phyloP scores from a whole-genome alignment of 2,329 filamentous ascomycete species.

The Leptographium radiaticola region DNA sequence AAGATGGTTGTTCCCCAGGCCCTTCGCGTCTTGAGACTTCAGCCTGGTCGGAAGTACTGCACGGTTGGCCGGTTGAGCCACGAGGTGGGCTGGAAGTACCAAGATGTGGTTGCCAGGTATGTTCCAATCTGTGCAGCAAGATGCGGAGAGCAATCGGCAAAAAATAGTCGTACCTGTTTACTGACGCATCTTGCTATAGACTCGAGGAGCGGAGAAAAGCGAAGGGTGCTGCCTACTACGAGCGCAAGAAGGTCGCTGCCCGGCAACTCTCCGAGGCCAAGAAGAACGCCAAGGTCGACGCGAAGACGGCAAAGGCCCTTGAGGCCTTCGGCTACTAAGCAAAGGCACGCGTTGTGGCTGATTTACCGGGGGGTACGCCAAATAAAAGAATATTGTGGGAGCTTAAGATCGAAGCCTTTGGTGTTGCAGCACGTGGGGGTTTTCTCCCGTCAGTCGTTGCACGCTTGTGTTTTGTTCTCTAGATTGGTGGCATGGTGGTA shows the following conservation, averaged over 20 bases:
- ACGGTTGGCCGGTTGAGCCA: conserved; percentile 94
- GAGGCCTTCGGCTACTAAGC: conserved; percentile 81
- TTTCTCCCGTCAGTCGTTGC: background rate
- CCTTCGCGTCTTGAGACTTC: conserved; percentile 87
- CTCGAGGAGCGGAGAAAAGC: conserved; percentile 99
- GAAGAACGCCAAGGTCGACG: conserved; percentile 79
- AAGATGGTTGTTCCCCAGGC: conserved; percentile 98
- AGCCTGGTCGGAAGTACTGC: conserved; percentile 99
- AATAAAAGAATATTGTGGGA: background rate
- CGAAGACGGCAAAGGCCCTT: conserved; percentile 79
- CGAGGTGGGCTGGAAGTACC: conserved; percentile 99
- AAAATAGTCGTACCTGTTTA: background rate
- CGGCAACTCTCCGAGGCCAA: conserved; percentile 85
- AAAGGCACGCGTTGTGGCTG: background rate
- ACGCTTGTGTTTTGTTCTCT: conserved; percentile 8
- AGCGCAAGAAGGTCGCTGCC: conserved; percentile 95
- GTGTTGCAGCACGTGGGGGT: background rate
- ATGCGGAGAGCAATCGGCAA: background rate
- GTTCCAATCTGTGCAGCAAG: conserved; percentile 24
- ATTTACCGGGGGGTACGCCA: background rate
- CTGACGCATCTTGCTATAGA: conserved; percentile 33
- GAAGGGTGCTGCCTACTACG: conserved; percentile 98
- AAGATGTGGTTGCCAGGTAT: conserved; percentile 95
- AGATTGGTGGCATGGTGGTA: conserved; percentile 3
- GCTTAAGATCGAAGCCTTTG: background rate